Base-by-base conservation (phyloP, 2,329 filamentous ascomycete species). In the Ceratocystis colombiana region DNA sequence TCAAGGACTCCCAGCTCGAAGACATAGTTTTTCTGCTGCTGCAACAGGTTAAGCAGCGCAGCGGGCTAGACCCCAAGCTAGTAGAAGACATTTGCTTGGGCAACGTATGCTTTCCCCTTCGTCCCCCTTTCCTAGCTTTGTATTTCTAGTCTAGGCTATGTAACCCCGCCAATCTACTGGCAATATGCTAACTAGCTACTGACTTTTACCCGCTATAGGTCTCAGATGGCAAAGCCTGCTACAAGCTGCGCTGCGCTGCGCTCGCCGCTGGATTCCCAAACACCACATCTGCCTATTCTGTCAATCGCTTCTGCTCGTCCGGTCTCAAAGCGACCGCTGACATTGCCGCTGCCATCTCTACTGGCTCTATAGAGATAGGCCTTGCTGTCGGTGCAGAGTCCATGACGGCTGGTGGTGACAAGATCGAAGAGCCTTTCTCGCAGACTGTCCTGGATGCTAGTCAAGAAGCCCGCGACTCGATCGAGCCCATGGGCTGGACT, bases 251-350 rank as follows among this genome's bases (percentile, higher is more conserved):
- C 71, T 90, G 92, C 64, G 90, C 94, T 59, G 82, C 88, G 69
- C 88, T 67, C 15, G 89, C 90, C 61, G 94, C 94, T 67, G 94
- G 94, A 71, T 96, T 94, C 80, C 92, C 94, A 71, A 92, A 94
- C 79, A 96, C 93, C 5, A 83, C 89, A 62, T 84, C 85, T 70
- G 90, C 88, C 70, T 92, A 84, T 55, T 87, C 88, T 55, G 82
- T 96, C 67, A 97, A 97, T 82, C 88, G 94, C 69, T 97, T 99
- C 86, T 99, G 94, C 82, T 95, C 90, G 46, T 96, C 92, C 0
- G 94, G 94, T 45, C 86, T 99, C 70, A 95, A 96, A 78, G 92
- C 94, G 67, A 89, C 92, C 4, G 92, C 96, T 76, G 91, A 96
- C 73, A 95, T 99, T 71, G 92, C 94, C 63, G 88, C 94, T 78